Percentiles rank a stretch among this genome's conserved stretches.
These are phyloP conservation scores for Cladosporium sphaerospermum DNA, from an alignment of 2,329 filamentous ascomycete species.

Conservation along the genomic window DNA sequence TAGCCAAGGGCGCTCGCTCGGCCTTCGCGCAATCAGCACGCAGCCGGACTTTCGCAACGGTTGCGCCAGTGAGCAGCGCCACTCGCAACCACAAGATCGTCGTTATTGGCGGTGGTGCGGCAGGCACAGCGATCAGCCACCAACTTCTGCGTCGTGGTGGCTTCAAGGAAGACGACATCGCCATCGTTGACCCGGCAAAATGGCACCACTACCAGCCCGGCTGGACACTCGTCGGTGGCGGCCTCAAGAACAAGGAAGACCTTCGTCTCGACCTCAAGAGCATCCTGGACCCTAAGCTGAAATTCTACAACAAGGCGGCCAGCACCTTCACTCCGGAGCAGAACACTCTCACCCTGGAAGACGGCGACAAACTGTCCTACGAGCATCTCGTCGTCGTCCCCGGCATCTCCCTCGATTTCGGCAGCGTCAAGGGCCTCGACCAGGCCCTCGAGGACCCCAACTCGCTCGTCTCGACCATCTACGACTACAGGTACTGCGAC, in stretches of 20 bases:
- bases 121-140: conserved; percentile 60
- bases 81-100: conserved; percentile 56
- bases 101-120: conserved; percentile 60
- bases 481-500: conserved; percentile 34
- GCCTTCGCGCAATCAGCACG: not conserved
- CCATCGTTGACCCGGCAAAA: conserved; percentile 55
- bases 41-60: conserved; percentile 4
- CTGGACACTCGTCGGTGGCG: conserved; percentile 63
- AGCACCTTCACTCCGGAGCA: conserved; percentile 48
- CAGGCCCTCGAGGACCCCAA: conserved; percentile 32
- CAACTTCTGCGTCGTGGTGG: conserved; percentile 57
- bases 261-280: conserved; percentile 46
- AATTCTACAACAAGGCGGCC: conserved; percentile 53
- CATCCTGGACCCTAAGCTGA: conserved; percentile 55
- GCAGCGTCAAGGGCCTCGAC: conserved; percentile 15
- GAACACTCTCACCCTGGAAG: conserved; percentile 50
- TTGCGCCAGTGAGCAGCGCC: conserved; percentile 12
- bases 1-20: not conserved
- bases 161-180: conserved; percentile 55
- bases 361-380: conserved; percentile 53
- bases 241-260: conserved; percentile 57
- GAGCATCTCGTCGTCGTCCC: conserved; percentile 60
- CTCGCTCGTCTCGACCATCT: conserved; percentile 33
- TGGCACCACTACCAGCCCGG: conserved; percentile 65
- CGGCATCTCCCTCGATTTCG: conserved; percentile 15